Percentiles rank a stretch among this genome's conserved stretches.
phyloP scores from a whole-genome alignment of 1,284 basidiomycete species.

The Trichosporon faecale region DNA sequence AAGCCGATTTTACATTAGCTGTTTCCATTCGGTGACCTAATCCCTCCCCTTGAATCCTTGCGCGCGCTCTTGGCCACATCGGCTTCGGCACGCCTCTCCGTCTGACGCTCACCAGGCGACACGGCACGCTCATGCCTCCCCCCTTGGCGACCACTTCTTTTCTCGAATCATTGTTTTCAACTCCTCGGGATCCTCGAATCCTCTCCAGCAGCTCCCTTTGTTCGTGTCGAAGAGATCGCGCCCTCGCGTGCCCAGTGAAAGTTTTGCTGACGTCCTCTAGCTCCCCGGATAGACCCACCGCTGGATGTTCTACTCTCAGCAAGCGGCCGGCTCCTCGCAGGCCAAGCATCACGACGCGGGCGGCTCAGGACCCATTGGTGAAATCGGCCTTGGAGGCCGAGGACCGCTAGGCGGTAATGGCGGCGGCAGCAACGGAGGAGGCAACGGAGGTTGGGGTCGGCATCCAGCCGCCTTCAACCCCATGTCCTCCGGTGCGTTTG shows the following conservation, averaged over 20 bases:
- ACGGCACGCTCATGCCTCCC: conserved; percentile 28
- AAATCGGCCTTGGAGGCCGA: conserved; percentile 24
- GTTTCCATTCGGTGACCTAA: not conserved
- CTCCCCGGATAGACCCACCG: conserved; percentile 19
- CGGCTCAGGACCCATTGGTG: conserved; percentile 25
- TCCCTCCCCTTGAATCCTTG: not conserved
- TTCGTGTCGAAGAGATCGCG: not conserved
- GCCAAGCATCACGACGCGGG: conserved; percentile 42
- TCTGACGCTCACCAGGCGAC: conserved; percentile 9
- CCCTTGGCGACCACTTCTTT: conserved; percentile 19
- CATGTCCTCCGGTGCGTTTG: conserved; percentile 24
- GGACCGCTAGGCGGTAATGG: conserved; percentile 19
- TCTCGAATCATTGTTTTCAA: conserved; percentile 15
- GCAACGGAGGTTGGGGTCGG: conserved; percentile 25
- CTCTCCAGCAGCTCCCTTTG: conserved; percentile 12
- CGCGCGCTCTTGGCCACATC: conserved; percentile 5
- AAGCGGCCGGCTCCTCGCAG: conserved; percentile 31
- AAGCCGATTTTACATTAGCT: conserved; percentile 2
- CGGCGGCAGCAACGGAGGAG: conserved; percentile 25
- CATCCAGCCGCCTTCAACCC: conserved; percentile 30
- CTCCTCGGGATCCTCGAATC: conserved; percentile 17
- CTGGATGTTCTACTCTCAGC: conserved; percentile 42
- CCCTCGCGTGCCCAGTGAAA: not conserved
- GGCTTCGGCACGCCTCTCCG: conserved; percentile 10
- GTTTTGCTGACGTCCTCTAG: conserved; percentile 12